These are phyloP conservation scores for Citrullus mucosospermus DNA, from an alignment of 306 rosid genomes.

Conservation along the genomic window DNA sequence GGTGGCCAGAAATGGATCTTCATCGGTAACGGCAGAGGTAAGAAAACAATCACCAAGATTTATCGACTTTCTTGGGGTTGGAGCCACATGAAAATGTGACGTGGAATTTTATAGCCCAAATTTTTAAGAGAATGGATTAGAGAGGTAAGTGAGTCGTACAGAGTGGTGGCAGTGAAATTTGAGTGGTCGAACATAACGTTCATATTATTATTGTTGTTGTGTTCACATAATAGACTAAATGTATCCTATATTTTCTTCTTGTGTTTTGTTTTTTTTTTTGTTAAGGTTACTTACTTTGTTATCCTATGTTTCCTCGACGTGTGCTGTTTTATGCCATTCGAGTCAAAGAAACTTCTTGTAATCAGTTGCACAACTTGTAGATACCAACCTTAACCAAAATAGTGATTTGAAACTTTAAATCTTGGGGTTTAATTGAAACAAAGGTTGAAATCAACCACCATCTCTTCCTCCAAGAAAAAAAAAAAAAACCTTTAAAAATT, in stretches of 20 bases:
- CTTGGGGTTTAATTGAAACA: background rate
- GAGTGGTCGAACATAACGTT: background rate
- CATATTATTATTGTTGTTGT: background rate
- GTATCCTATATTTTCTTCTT: background rate
- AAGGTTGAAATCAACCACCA: too few relatives aligned
- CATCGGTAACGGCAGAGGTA: background rate
- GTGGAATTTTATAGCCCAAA: too few relatives aligned
- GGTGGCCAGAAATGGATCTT: background rate
- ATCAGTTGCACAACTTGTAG: background rate
- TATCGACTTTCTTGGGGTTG: constrained; percentile 95
- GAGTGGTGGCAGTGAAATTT: background rate
- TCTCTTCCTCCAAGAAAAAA: too few relatives aligned
- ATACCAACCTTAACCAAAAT: background rate
- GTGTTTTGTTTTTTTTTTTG: background rate
- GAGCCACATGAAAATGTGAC: constrained; percentile 26
- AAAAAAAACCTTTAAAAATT: too few relatives aligned
- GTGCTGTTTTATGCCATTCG: background rate
- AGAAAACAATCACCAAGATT: constrained; percentile 37
- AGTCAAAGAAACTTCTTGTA: background rate
- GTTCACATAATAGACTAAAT: background rate
- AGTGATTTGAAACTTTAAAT: background rate
- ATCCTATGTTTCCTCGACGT: background rate
- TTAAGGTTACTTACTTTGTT: background rate
- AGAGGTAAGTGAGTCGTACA: background rate
- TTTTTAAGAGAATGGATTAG: background rate